Base-by-base conservation (phyloP, 2,329 filamentous ascomycete species). In the Fusarium musae region DNA sequence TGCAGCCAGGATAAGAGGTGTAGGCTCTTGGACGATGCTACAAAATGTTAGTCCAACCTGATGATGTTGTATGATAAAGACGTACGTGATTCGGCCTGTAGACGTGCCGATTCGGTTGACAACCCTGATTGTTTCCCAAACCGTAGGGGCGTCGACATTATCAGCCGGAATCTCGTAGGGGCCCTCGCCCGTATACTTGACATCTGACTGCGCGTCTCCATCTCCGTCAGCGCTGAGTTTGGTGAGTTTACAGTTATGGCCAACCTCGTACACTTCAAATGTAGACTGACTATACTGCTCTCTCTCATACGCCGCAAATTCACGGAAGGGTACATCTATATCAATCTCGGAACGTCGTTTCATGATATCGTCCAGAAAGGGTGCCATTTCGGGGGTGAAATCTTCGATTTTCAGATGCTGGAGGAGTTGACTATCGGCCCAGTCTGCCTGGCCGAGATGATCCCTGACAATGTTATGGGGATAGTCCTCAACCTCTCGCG, bases 1-100 rank as follows among this genome's bases (percentile, higher is more conserved):
- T 1, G 88, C 87, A 4, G 86, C 89, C 58, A 91, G 88, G 40
- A 90, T 84, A 11, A 91, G 84, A 0, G 90, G 88, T 4, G 88
- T 87, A 3, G 89, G 89, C 72, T 92, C 90, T 70, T 90, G 85
- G 32, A 91, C 83, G 67, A 91, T 88, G 0, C 87, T 88, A 15
- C 15, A 37, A 23, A 23, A 23, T 37, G 60, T 76, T 46, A 75
- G 66, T 9, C 23, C 6, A 26, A 19, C 21, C 19, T 5, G 15
- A 30, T 5, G 13, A n/a, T 30, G 8, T 17, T 30, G 11, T 17
- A 11, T 12, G 19, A 16, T 13, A 23, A 16, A 34, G n/a, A 88
- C 88, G 49, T 84, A 84, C 83, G 83, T 86, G 70, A 91, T 90
- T 47, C 89, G 85, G 3, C 89, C 89, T 11, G 89, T 87, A 1